Base-by-base conservation (phyloP, 768 basidiomycete species). In the Imleria badia region DNA sequence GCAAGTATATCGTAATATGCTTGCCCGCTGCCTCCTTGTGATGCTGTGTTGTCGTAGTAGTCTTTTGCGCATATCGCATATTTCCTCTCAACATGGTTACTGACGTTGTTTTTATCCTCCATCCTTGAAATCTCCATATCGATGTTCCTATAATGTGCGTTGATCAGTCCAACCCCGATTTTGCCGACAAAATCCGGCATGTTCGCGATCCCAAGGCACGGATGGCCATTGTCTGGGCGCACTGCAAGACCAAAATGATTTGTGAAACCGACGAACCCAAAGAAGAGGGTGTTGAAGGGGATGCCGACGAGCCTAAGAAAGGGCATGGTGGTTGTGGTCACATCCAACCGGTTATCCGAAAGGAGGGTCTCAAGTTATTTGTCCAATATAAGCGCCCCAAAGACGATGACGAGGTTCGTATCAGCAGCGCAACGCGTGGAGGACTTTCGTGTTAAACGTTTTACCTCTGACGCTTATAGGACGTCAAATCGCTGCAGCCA, bases 241-340 rank as follows among this genome's bases (percentile, higher is more conserved):
- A 86, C 67, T 94, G 91, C 85, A 94, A 94, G 74, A 81, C 85
- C 59, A 95, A 91, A 74, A 93, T 81, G 78, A 66, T 80, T 43
- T 99, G 96, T 79, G 93, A 94, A 64, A 74, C 92, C 63, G 92
- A 96, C 73, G 89, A 91, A 39, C 81, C 86, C 46, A 90, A 91
- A 71, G 92, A 94, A 58, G 94, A 94, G 63, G 85, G 82, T 53
- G 89, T 82, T 30, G 87, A 83, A 17, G 80, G 77, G 33, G 73
- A 75, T 35, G 85, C 82, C 14, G 76, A 73, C 36, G 92, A 91
- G 59, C 78, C 82, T 44, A 92, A 91, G 76, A 89, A 86, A 66
- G 92, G 93, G 3, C 97, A 98, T 57, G 95, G 94, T n/a, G 97
- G 97, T 15, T 98, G 97, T 72, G 97, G 97, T 41, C 92, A 94